Percentiles rank a stretch among this genome's conserved stretches.
Evolutionary conservation across 345 rosid genomes (phyloP).

Genomic region (Clausena lansium): DNA sequence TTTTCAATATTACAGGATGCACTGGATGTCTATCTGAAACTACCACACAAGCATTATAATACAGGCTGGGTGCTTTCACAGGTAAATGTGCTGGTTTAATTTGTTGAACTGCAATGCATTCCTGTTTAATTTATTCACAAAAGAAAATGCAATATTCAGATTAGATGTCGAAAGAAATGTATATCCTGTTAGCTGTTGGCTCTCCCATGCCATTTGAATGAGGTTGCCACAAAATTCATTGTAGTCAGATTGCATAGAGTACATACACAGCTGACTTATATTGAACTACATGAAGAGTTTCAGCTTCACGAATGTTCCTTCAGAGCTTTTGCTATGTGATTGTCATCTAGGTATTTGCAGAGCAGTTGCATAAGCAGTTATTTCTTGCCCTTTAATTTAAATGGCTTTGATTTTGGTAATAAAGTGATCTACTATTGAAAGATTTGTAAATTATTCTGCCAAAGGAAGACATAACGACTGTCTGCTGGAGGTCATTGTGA

Average conservation of each 20-base stretch:
- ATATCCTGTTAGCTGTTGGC: neutral
- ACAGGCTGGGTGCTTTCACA: conserved; percentile 98
- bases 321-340: neutral
- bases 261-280: neutral
- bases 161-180: neutral
- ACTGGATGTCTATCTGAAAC: conserved; percentile 64
- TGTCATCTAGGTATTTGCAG: neutral
- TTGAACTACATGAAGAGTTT: neutral
- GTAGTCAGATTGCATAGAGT: neutral
- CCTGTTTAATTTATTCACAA: no score
- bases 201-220: neutral
- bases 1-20: conserved; percentile 66
- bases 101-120: neutral
- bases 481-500: neutral
- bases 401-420: neutral
- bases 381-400: neutral
- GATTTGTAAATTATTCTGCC: neutral
- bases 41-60: conserved; percentile 82
- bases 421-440: neutral
- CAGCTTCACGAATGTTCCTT: neutral
- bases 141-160: neutral
- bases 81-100: conserved; percentile 39
- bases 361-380: neutral
- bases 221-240: neutral
- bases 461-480: neutral